Conservation (phyloP, 176 grass and related monocot species). For the Triticum timopheevii region DNA sequence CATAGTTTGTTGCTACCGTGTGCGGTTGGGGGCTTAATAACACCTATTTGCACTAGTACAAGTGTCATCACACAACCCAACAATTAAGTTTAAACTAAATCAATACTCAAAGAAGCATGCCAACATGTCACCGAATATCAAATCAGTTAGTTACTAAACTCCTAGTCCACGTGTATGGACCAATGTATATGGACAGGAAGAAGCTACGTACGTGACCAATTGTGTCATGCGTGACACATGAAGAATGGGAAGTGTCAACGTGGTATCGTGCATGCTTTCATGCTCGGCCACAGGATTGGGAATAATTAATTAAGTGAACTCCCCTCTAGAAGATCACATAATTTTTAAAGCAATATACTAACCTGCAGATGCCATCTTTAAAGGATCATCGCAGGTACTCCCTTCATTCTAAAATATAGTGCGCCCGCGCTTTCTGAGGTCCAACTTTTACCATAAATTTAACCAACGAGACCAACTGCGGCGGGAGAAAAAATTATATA, state of each 20-base stretch:
- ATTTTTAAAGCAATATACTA: background rate
- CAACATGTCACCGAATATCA: too few species aligned
- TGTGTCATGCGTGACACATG: conserved; percentile 30
- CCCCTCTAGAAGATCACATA: background rate
- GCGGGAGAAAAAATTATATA: too few species aligned
- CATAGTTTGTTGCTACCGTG: too few species aligned
- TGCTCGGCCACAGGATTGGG: background rate
- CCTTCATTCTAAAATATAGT: too few species aligned
- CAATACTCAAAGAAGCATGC: background rate
- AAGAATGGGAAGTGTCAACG: conserved; percentile 8
- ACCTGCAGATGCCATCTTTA: background rate
- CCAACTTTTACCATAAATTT: too few species aligned
- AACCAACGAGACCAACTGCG: too few species aligned
- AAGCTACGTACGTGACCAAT: background rate
- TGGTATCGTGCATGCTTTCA: background rate
- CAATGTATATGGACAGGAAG: background rate
- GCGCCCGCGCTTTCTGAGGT: too few species aligned
- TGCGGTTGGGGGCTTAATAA: too few species aligned
- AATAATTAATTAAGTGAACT: background rate
- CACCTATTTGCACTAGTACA: too few species aligned
- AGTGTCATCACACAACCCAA: too few species aligned
- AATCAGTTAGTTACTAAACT: background rate
- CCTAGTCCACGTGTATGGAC: background rate
- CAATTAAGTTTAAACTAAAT: too few species aligned
- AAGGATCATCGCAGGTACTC: background rate